Evolutionary conservation across 2,329 filamentous ascomycete genomes (phyloP), one percentile per base, ranked within the genome.

Genomic region (Exophiala bonariae): DNA sequence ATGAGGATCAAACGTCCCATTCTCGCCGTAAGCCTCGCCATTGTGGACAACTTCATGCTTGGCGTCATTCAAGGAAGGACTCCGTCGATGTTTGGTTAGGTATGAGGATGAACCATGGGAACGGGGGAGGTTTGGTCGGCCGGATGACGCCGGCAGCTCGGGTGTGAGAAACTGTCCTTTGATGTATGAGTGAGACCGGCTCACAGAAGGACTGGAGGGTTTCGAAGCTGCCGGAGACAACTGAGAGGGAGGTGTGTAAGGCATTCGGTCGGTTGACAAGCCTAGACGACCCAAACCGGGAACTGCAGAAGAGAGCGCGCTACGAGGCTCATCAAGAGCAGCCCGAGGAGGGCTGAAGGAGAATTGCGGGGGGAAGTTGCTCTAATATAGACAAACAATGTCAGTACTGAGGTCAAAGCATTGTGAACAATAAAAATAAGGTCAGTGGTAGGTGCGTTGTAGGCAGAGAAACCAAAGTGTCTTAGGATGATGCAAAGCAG

Each of bases 61-160:
- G 49, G 61, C 54, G 61, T 66, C 60, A 49, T 65, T 63, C 47
- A 71, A 64, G 7, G 79, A 82, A 4, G 80, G 77, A 48, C 79
- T 78, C 43, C 81, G 75, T 44, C 82, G 73, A 61, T 83, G 80
- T 63, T 77, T 80, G 65, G 76, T 77, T 45, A 83, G 71, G 61
- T 85, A 84, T 13, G 80, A 75, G 3, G 78, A 76, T 23, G 81
- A 84, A 7, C 77, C 78, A 47, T 75, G 71, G 10, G 78, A 80
- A 35, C 78, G 76, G 30, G 79, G 79, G 33, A 78, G 71, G 18
- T 72, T 68, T 19, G 73, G 72, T 41, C 76, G 61, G 63, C 64
- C 45, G 61, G 68, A 60, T 55, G 66, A 47, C 57, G 61, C 49
- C 56, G 55, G 39, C 61, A 65, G 59, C 50, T 71, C 59, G 46